Base-by-base conservation (phyloP, 805 yeast genomes). In the Candida gorgasii region DNA sequence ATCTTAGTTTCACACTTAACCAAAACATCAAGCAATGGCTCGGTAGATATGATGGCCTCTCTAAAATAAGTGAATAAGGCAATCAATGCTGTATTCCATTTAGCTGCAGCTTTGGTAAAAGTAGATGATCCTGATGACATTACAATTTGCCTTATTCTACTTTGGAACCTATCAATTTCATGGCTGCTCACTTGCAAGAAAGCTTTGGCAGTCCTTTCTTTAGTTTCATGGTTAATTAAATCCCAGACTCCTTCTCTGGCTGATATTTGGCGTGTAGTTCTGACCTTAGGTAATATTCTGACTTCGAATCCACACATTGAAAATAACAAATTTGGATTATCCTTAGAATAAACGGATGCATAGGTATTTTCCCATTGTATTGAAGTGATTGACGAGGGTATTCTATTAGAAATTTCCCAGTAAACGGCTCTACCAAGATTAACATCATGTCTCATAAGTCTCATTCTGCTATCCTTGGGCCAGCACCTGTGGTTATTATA, bases 91-190 rank as follows among this genome's bases (percentile, higher is more conserved):
- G 97, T 88, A 57, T 93, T 93, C 99, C 99, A 93, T 55, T 89
- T 89, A 29, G 90, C 83, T 2, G 96, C 96, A 44, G 90, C 85
- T 59, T 89, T 93, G 0, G 97, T 86, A 62, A 93, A 93, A 0
- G 99, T 88, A 0, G 97, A 84, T 0, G 97, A 87, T 0, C 99
- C 99, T 0, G 97, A 85, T 1, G 96, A 83, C 96, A 93, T 87
- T 52, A 93, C 72, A 38, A 93, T 82, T 55, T 92, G 96, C 23
- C 97, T 75, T 29, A 93, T 84, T 42, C 95, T 75, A 57, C 86
- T 86, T 50, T 85, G 82, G 68, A 93, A 93, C 35, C 77, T 77
- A 19, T 82, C 86, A 31, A 93, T 82, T 39, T 85, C 96, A 36
- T 79, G 88, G 34, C 80, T 81, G 0, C 95, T 76, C 0, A 93